Conservation (phyloP, 1,284 basidiomycete species). For the Sanghuangporus weigelae region DNA sequence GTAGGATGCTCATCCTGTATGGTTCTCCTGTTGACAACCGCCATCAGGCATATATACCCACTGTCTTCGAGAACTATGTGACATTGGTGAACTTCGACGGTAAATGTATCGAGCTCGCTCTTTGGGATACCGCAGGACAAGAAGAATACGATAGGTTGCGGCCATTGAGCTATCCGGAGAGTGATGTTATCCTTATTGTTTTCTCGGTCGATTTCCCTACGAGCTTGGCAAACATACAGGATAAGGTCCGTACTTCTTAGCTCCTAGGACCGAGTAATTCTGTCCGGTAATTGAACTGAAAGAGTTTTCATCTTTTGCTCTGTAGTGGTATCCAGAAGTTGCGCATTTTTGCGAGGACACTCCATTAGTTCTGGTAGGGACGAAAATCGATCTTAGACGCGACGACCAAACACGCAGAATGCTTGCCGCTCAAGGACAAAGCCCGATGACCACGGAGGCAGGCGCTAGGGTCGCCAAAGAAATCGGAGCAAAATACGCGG, state of each 20-base stretch:
- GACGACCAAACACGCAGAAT: constrained; percentile 90
- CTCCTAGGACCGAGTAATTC: neutral
- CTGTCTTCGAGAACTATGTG: constrained; percentile 97
- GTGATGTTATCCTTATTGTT: constrained; percentile 94
- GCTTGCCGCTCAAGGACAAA: constrained; percentile 87
- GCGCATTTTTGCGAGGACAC: constrained; percentile 95
- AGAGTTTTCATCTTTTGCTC: neutral
- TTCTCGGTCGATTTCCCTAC: constrained; percentile 98
- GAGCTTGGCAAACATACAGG: constrained; percentile 89
- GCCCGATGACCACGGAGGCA: constrained; percentile 77
- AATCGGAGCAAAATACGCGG: constrained; percentile 93
- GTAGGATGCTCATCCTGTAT: constrained; percentile 41
- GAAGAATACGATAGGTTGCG: constrained; percentile 96
- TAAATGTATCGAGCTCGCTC: constrained; percentile 88
- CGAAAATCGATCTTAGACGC: constrained; percentile 87
- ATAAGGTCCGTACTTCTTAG: constrained; percentile 56
- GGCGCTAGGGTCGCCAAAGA: constrained; percentile 80
- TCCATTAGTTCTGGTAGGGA: constrained; percentile 89
- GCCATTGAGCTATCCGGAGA: constrained; percentile 94
- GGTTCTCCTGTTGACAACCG: neutral
- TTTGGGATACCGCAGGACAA: constrained; percentile 99
- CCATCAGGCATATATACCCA: constrained; percentile 88
- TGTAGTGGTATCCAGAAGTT: constrained; percentile 95
- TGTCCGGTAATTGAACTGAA: neutral
- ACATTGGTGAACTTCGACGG: constrained; percentile 86